A percentile compares a stretch with the other conserved stretches of the same genome.
These are phyloP conservation scores for Botryobasidium botryosum DNA, from an alignment of 768 basidiomycete species.

Conservation along the genomic window DNA sequence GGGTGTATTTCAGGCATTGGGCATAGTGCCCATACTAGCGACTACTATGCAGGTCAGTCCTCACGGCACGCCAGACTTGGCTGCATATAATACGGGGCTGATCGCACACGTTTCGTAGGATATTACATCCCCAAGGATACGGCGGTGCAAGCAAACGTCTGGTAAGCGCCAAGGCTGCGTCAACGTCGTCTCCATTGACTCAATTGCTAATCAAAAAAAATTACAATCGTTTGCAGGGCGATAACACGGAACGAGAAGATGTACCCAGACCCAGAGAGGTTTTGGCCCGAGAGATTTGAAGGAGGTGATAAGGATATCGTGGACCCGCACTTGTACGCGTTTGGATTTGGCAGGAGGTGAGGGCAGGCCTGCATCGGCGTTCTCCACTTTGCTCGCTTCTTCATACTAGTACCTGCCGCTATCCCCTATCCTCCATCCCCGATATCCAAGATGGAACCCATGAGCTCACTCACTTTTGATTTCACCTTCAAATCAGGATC, in stretches of 20 bases:
- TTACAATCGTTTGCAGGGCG: too few species aligned
- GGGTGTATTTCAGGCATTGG: neutral
- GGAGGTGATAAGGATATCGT: neutral
- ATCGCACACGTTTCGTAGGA: neutral
- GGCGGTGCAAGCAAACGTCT: neutral
- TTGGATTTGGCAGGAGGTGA: conserved; percentile 2
- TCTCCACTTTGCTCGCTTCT: neutral
- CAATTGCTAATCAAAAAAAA: too few species aligned
- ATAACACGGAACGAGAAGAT: conserved; percentile 1
- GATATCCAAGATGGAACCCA: too few species aligned
- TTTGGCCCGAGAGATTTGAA: neutral
- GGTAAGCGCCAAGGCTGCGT: neutral
- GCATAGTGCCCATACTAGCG: neutral
- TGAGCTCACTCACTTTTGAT: neutral
- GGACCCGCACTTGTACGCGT: neutral
- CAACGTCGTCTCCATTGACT: neutral
- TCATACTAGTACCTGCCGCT: too few species aligned
- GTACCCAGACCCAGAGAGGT: conserved; percentile 4
- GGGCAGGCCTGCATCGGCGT: too few species aligned
- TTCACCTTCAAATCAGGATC: conserved; percentile 3
- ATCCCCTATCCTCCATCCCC: too few species aligned
- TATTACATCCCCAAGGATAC: neutral
- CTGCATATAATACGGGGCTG: too few species aligned
- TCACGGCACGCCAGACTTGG: neutral
- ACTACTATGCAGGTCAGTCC: neutral